A percentile compares a stretch with the other conserved stretches of the same genome.
These are phyloP conservation scores for Blastomyces silverae DNA, from an alignment of 2,329 filamentous ascomycete species.

Conservation along the genomic window DNA sequence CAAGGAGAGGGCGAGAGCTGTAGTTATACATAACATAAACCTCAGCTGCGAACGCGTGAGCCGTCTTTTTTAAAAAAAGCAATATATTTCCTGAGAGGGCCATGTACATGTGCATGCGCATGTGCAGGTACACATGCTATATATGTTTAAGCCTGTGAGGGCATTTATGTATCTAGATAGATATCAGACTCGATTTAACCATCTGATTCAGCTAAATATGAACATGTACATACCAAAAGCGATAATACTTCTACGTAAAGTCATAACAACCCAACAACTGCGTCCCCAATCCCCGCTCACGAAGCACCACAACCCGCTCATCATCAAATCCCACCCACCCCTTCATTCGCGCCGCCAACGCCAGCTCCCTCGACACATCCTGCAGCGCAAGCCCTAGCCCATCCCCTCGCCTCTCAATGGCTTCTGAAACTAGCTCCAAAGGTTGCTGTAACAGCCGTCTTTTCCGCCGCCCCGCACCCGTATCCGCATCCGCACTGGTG, in stretches of 20 bases:
- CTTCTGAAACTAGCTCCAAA: constrained; percentile 21
- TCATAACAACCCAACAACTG: constrained; percentile 79
- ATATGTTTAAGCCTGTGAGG: neutral
- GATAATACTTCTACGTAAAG: constrained; percentile 55
- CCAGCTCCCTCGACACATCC: constrained; percentile 35
- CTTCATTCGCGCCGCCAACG: constrained; percentile 41
- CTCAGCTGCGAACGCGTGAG: too few relatives aligned
- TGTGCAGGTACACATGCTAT: neutral
- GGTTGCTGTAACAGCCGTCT: constrained; percentile 15
- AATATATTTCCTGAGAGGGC: too few relatives aligned
- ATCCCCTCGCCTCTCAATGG: constrained; percentile 26
- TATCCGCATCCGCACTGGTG: neutral
- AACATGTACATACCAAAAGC: neutral
- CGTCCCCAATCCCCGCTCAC: constrained; percentile 58
- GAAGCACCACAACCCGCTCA: constrained; percentile 80
- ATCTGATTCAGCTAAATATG: neutral
- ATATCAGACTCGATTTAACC: too few relatives aligned
- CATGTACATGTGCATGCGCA: too few relatives aligned
- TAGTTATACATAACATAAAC: too few relatives aligned
- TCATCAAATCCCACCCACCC: constrained; percentile 83
- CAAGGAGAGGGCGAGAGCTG: too few relatives aligned
- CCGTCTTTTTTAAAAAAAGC: too few relatives aligned
- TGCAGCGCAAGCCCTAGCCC: constrained; percentile 33
- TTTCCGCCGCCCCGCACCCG: constrained; percentile 8
- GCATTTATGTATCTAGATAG: neutral